Base-by-base conservation (phyloP, 768 basidiomycete species). In the Lentinus tigrinus region DNA sequence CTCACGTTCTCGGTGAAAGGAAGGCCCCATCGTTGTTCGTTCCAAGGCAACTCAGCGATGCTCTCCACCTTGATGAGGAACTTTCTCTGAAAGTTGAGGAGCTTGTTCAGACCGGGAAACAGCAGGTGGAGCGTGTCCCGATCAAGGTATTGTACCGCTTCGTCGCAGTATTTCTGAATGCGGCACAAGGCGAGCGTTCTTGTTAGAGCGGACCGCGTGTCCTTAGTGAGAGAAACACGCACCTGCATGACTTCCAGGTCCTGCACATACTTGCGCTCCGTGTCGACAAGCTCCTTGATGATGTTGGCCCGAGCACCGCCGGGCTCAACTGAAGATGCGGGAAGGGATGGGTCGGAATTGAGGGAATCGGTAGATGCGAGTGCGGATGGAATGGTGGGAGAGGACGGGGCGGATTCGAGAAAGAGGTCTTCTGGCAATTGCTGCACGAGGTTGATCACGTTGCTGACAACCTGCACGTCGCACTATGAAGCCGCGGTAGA, bases 231-330 rank as follows among this genome's bases (percentile, higher is more conserved):
- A 7, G 60, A 52, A 47, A 66, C 38, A 53, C 87, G 67, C 64
- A 93, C 95, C 84, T 96, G 95, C 81, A 98, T 91, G 67, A 94
- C 87, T 72, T 97, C 95, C 62, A 99, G 78, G 75, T 98, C 97
- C 73, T 93, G 89, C 5, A 98, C 96, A 72, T 93, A 98, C 75
- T 94, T 94, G 65, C 93, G 87, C 73, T 99, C 97, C 0, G 94
- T 98, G 72, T 93, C 91, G 47, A 98, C 84, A 65, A 98, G 85
- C 74, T 99, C 97, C 67, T 83, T 82, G 58, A 95, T 82, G 60
- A 90, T 89, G 63, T 89, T 89, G 40, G 54, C 56, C 53, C 91
- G 80, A 21, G 86, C 85, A 1, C 81, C 77, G 61, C 91, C 87
- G 55, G 83, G 82, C 17, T 80, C 75, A 21, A 83, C 70, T 27